A percentile compares a stretch with the other conserved stretches of the same genome.
Conservation (phyloP, 192 early-diverging fungal genomes). For the Kappamyces sp. region DNA sequence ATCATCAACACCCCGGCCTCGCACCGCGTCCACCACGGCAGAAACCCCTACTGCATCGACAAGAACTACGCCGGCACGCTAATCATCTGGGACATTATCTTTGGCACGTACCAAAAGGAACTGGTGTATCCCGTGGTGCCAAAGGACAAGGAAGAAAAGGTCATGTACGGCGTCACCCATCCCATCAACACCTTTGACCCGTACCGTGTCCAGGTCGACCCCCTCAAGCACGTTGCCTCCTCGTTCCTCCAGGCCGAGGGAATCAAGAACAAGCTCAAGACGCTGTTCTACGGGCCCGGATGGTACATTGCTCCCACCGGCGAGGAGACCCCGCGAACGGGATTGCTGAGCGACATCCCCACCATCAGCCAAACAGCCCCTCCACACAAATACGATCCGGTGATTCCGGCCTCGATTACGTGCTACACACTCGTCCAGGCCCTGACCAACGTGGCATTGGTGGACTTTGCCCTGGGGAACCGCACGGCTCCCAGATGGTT, state of each 20-base stretch:
- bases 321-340: slow-evolving; percentile 19
- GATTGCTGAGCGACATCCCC: slow-evolving; percentile 7
- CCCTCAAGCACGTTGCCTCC: slow-evolving; percentile 39
- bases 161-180: slow-evolving; percentile 50
- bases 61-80: slow-evolving; percentile 58
- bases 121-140: slow-evolving; percentile 8
- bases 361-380: background rate
- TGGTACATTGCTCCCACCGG: slow-evolving; percentile 26
- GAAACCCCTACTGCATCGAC: slow-evolving; percentile 60
- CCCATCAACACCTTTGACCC: slow-evolving; percentile 59
- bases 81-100: slow-evolving; percentile 58
- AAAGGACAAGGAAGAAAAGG: slow-evolving; percentile 37
- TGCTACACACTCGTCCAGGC: slow-evolving; percentile 21
- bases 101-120: slow-evolving; percentile 53
- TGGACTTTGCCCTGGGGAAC: slow-evolving; percentile 6
- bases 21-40: slow-evolving; percentile 57
- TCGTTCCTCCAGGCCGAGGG: slow-evolving; percentile 37
- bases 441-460: background rate
- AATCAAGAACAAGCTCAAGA: slow-evolving; percentile 41
- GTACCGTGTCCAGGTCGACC: slow-evolving; percentile 45
- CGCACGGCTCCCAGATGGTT: background rate
- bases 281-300: slow-evolving; percentile 52
- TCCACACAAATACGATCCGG: slow-evolving; percentile 26
- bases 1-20: slow-evolving; percentile 57
- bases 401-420: slow-evolving; percentile 33